These are phyloP conservation scores for Pyrrhoderma noxium DNA, from an alignment of 1,284 basidiomycete species.

Conservation along the genomic window DNA sequence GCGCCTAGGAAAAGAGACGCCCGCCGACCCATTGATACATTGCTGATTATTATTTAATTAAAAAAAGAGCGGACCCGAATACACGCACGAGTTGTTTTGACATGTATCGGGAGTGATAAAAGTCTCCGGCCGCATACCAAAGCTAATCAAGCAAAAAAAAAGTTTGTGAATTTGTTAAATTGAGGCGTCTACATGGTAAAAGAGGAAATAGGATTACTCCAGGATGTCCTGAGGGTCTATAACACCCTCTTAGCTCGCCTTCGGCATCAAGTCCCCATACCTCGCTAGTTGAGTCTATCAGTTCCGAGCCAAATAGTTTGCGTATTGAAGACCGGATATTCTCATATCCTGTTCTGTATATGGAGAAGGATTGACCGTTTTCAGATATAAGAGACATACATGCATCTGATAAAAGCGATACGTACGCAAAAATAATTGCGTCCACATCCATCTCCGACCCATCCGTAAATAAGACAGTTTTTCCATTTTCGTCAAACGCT, in stretches of 20 bases:
- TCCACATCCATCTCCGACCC: slow-evolving; percentile 23
- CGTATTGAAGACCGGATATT: slow-evolving; percentile 14
- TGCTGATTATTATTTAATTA: too few species aligned
- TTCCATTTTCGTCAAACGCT: slow-evolving; percentile 19
- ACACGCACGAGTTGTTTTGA: slow-evolving; percentile 18
- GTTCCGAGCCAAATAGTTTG: slow-evolving; percentile 15
- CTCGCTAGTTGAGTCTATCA: slow-evolving; percentile 13
- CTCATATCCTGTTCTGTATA: slow-evolving; percentile 16
- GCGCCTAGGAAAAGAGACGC: neutral
- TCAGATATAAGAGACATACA: neutral
- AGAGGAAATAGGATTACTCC: slow-evolving; percentile 6
- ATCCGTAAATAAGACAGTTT: slow-evolving; percentile 22
- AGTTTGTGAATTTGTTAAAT: neutral
- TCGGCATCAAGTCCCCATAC: slow-evolving; percentile 19
- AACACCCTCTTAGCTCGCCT: slow-evolving; percentile 16
- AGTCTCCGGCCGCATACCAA: slow-evolving; percentile 18
- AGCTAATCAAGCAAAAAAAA: slow-evolving; percentile 1
- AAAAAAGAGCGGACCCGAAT: too few species aligned
- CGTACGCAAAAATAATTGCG: slow-evolving; percentile 25
- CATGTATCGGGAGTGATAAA: slow-evolving; percentile 17
- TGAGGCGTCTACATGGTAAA: too few species aligned
- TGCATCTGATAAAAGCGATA: neutral
- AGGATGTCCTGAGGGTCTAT: slow-evolving; percentile 16
- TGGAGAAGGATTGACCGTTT: too few species aligned
- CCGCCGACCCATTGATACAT: too few species aligned